Conservation (phyloP, 768 basidiomycete genomes). For the Termitomyces sp. region DNA sequence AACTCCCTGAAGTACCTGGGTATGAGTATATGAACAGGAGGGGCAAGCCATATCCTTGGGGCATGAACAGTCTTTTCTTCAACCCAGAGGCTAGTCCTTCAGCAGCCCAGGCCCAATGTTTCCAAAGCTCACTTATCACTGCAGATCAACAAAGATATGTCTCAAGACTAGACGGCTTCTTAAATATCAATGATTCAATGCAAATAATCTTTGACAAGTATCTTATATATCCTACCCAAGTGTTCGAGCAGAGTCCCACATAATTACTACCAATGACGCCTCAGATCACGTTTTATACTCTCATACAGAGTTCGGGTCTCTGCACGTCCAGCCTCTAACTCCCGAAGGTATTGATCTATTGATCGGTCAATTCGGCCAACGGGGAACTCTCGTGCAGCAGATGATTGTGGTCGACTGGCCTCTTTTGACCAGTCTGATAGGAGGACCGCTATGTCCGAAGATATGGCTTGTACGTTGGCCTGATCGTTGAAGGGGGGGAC, state of each 20-base stretch:
- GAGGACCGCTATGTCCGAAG: constrained; percentile 79
- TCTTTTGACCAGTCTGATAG: constrained; percentile 79
- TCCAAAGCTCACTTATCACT: not conserved
- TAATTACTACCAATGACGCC: constrained; percentile 60
- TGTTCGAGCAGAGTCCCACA: not conserved
- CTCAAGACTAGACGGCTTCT: constrained; percentile 18
- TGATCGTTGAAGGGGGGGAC: constrained; percentile 84
- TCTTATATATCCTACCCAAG: not conserved
- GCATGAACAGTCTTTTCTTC: constrained; percentile 78
- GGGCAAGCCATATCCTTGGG: constrained; percentile 83
- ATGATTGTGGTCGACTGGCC: constrained; percentile 68
- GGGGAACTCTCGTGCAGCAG: constrained; percentile 63
- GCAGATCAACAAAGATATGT: constrained; percentile 68
- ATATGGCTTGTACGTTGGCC: constrained; percentile 73
- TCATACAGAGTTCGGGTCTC: constrained; percentile 70
- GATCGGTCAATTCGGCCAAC: constrained; percentile 72
- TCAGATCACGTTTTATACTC: constrained; percentile 63
- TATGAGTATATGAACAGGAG: constrained; percentile 79
- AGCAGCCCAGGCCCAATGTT: not conserved
- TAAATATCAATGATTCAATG: constrained; percentile 1
- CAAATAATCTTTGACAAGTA: not conserved
- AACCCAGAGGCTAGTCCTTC: constrained; percentile 58
- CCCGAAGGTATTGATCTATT: constrained; percentile 70
- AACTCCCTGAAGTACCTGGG: constrained; percentile 64
- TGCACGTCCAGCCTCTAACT: constrained; percentile 56